These are phyloP conservation scores for Ustilago tritici DNA, from an alignment of 1,284 basidiomycete species.

Conservation along the genomic window DNA sequence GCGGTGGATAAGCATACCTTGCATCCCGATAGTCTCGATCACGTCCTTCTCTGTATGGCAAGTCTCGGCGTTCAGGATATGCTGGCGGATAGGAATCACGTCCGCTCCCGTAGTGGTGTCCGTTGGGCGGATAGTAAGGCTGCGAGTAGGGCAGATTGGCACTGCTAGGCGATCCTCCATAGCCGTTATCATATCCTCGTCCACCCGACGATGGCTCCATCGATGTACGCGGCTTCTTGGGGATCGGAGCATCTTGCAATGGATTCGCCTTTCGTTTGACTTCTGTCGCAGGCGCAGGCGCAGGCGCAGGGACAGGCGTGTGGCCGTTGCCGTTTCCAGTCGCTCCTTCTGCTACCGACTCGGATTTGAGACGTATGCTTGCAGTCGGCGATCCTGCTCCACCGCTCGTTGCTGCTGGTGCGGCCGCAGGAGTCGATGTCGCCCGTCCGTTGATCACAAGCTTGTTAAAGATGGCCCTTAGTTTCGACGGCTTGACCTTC, in stretches of 20 bases:
- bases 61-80: conserved; percentile 39
- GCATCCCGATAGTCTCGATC: conserved; percentile 43
- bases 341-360: conserved; percentile 17
- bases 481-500: conserved; percentile 72
- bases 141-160: conserved; percentile 25
- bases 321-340: conserved; percentile 28
- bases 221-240: conserved; percentile 55
- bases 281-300: conserved; percentile 7
- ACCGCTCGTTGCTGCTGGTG: conserved; percentile 2
- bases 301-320: neutral
- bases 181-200: conserved; percentile 37
- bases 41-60: conserved; percentile 45
- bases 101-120: conserved; percentile 29
- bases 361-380: conserved; percentile 27
- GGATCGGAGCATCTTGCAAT: conserved; percentile 50
- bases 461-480: conserved; percentile 64
- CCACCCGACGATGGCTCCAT: conserved; percentile 37
- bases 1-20: conserved; percentile 43
- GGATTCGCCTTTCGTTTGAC: conserved; percentile 47
- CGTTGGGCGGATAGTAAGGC: conserved; percentile 29
- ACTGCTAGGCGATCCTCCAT: conserved; percentile 25
- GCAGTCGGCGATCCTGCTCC: conserved; percentile 22
- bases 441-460: conserved; percentile 51
- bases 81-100: conserved; percentile 34
- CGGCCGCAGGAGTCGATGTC: conserved; percentile 19